phyloP scores from a whole-genome alignment of 306 rosid genomes.

The Vigna mungo region DNA sequence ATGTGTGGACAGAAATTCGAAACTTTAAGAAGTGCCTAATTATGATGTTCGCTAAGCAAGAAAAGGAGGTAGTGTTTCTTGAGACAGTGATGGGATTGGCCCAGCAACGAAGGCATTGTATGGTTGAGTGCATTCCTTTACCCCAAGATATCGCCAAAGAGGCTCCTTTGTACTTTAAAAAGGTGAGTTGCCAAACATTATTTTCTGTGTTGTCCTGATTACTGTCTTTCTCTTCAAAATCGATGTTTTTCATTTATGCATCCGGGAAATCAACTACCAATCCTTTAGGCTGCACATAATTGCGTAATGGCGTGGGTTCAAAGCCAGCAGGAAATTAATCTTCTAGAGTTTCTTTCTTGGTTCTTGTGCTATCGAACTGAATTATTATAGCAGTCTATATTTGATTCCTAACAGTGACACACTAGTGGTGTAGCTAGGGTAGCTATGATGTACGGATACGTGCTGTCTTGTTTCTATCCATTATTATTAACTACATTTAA shows the following conservation, averaged over 20 bases:
- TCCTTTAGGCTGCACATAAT: conserved; percentile 22
- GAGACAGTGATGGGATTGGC: conserved; percentile 91
- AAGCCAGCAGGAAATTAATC: conserved; percentile 7
- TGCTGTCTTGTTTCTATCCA: too few species aligned
- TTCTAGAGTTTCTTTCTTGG: background rate
- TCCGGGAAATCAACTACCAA: conserved; percentile 4
- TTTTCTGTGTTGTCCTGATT: background rate
- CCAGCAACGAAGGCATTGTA: conserved; percentile 78
- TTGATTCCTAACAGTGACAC: too few species aligned
- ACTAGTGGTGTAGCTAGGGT: too few species aligned
- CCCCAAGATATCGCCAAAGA: conserved; percentile 78
- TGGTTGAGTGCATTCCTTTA: conserved; percentile 87
- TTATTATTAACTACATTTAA: background rate
- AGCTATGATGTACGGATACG: too few species aligned
- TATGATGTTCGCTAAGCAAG: conserved; percentile 93
- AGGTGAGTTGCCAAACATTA: conserved; percentile 56
- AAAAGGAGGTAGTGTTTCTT: conserved; percentile 86
- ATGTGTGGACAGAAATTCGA: conserved; percentile 84
- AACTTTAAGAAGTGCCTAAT: conserved; percentile 96
- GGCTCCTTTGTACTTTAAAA: conserved; percentile 88
- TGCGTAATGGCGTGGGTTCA: background rate
- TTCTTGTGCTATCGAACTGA: too few species aligned
- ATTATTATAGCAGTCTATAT: too few species aligned
- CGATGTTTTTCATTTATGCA: conserved; percentile 29
- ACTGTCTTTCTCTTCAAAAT: background rate